Percentiles rank a stretch among this genome's conserved stretches.
phyloP scores from a whole-genome alignment of 1,284 basidiomycete species.

The Kwoniella shivajii region DNA sequence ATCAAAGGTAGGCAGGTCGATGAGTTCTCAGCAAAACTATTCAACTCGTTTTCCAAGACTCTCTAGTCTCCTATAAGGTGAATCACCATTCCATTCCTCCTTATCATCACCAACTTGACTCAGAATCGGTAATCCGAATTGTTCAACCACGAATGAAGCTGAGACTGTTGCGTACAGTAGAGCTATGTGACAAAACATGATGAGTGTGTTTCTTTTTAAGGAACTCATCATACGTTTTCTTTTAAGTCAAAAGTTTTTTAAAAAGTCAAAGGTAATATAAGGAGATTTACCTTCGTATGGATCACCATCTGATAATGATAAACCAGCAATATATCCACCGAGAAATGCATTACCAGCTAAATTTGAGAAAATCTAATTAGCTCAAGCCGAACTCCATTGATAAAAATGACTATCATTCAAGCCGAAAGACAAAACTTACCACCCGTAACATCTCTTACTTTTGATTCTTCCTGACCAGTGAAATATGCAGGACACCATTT shows the following conservation, averaged over 20 bases:
- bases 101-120: background rate
- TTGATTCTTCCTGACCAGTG: conserved; percentile 12
- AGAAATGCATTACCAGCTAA: conserved; percentile 48
- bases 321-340: conserved; percentile 47
- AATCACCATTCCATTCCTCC: conserved; percentile 45
- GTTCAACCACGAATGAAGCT: conserved; percentile 48
- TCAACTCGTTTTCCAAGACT: conserved; percentile 11
- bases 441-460: conserved; percentile 45
- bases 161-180: conserved; percentile 44
- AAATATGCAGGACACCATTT: conserved; percentile 47
- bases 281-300: conserved; percentile 36
- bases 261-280: background rate
- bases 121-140: conserved; percentile 40
- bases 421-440: conserved; percentile 27
- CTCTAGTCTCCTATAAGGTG: conserved; percentile 25
- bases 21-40: background rate
- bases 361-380: no score
- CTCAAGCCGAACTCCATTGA: no score
- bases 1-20: no score
- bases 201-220: no score
- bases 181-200: conserved; percentile 19
- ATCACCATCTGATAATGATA: conserved; percentile 35
- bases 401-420: no score
- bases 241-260: no score
- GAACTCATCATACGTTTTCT: no score